Evolutionary conservation across 2,329 filamentous ascomycete genomes (phyloP).

Genomic region (Aureobasidium sp.): DNA sequence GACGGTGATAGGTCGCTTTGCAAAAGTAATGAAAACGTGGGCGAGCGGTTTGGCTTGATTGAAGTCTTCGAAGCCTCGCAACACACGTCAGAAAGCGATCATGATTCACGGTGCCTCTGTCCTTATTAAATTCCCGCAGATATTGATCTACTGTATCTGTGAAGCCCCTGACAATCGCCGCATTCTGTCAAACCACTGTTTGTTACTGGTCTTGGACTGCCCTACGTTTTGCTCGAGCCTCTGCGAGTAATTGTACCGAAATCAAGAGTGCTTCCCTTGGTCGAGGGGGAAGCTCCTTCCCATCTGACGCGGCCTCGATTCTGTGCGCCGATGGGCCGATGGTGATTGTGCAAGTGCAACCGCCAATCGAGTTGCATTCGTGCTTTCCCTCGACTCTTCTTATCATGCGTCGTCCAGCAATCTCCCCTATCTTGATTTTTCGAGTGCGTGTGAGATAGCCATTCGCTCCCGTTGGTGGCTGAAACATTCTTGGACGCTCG

Average conservation of each 20-base stretch:
- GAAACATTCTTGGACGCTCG: background rate
- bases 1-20: conserved; percentile 1
- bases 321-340: background rate
- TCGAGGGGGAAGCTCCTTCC: background rate
- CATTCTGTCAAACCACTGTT: background rate
- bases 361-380: background rate
- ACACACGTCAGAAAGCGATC: background rate
- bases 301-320: conserved; percentile 2
- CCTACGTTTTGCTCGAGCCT: too few species aligned
- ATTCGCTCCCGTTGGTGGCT: background rate
- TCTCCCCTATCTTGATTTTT: conserved; percentile 11
- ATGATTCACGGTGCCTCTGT: background rate
- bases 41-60: background rate
- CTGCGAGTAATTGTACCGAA: too few species aligned
- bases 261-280: background rate
- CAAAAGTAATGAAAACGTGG: conserved; percentile 5
- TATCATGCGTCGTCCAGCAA: conserved; percentile 4
- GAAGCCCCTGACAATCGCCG: conserved; percentile 12
- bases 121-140: background rate
- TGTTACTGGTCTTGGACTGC: background rate
- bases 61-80: conserved; percentile 5
- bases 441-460: background rate
- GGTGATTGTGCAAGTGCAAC: conserved; percentile 1
- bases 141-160: background rate
- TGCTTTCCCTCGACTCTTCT: background rate